Conservation (phyloP, 2,329 filamentous ascomycete species). For the Exophiala sideris region DNA sequence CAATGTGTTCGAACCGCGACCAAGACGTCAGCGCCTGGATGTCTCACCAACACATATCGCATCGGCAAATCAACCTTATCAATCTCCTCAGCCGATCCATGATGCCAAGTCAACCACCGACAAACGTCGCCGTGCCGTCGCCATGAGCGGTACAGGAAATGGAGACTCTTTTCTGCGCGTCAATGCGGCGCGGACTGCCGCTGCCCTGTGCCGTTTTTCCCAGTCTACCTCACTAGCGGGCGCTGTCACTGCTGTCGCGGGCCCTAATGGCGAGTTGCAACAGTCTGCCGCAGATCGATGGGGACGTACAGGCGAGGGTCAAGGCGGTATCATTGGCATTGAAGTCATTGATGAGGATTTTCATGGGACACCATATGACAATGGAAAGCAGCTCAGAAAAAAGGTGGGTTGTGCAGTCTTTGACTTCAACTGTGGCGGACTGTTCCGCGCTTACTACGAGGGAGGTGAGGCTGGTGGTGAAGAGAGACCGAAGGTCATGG, state of each 20-base stretch:
- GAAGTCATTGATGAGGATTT: conserved; percentile 41
- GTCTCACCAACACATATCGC: conserved; percentile 4
- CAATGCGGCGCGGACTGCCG: conserved; percentile 67
- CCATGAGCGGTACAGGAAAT: conserved; percentile 75
- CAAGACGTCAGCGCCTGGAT: neutral
- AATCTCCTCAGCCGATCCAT: neutral
- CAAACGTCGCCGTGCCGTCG: conserved; percentile 12
- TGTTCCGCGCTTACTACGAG: conserved; percentile 74
- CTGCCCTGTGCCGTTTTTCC: conserved; percentile 67
- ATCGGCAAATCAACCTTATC: neutral
- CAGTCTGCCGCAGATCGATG: conserved; percentile 70
- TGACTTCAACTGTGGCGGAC: conserved; percentile 81
- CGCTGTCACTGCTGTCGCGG: conserved; percentile 65
- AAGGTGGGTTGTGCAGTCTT: conserved; percentile 57
- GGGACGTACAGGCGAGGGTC: conserved; percentile 70
- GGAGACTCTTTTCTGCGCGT: conserved; percentile 80
- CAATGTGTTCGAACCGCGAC: neutral
- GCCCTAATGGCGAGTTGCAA: conserved; percentile 69
- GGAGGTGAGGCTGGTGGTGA: conserved; percentile 32
- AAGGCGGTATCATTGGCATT: conserved; percentile 79
- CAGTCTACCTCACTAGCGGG: conserved; percentile 44
- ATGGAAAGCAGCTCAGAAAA: conserved; percentile 33
- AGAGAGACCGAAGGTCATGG: conserved; percentile 41
- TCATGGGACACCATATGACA: too few species aligned
- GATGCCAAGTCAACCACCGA: neutral